Percentiles rank a stretch among this genome's conserved stretches.
These are phyloP conservation scores for Friedmanniomyces simplex DNA, from an alignment of 495 filamentous ascomycete genomes.

Conservation along the genomic window DNA sequence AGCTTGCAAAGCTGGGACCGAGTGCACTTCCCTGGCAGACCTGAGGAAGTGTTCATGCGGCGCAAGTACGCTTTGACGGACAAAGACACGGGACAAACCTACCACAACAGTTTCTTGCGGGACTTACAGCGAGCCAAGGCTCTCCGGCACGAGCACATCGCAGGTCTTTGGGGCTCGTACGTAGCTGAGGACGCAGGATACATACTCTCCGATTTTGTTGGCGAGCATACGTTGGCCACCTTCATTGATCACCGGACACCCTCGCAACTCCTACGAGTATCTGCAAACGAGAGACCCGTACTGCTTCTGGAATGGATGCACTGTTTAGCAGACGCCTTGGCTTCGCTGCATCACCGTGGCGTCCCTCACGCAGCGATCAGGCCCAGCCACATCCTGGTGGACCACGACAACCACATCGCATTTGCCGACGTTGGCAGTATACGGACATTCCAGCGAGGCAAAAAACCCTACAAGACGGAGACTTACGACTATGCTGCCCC, in stretches of 20 bases:
- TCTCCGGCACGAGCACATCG: conserved; percentile 67
- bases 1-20: conserved; percentile 51
- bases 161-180: conserved; percentile 75
- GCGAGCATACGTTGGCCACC: conserved; percentile 65
- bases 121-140: conserved; percentile 54
- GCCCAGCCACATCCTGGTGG: conserved; percentile 72
- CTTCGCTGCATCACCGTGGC: conserved; percentile 63
- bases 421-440: conserved; percentile 62
- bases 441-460: conserved; percentile 44
- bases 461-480: conserved; percentile 55
- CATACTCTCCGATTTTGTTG: conserved; percentile 61
- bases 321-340: conserved; percentile 68
- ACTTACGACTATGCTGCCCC: conserved; percentile 81
- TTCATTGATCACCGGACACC: conserved; percentile 53
- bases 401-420: conserved; percentile 58
- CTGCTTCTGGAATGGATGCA: conserved; percentile 77
- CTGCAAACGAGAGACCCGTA: conserved; percentile 58
- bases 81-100: conserved; percentile 12
- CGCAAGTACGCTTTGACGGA: conserved; percentile 31
- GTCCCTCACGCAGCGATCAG: conserved; percentile 70
- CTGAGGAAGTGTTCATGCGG: conserved; percentile 55
- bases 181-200: conserved; percentile 61
- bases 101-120: conserved; percentile 41
- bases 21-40: conserved; percentile 51
- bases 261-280: conserved; percentile 51